These are phyloP conservation scores for Odonthalia washingtoniensis DNA, from an alignment of 31 red algal species.

Conservation along the genomic window DNA sequence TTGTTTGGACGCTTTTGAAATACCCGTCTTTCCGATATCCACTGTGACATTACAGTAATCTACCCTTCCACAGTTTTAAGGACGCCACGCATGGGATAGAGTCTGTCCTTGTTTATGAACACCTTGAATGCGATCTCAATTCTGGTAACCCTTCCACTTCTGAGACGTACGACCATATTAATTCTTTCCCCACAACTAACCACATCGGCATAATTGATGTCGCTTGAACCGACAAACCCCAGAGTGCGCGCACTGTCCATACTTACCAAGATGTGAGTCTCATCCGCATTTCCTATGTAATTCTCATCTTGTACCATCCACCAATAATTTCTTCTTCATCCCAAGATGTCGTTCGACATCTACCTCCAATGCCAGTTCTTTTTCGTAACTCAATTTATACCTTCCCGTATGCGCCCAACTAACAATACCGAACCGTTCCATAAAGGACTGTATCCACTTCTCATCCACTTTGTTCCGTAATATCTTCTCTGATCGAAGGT, in stretches of 20 bases:
- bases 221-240: neutral
- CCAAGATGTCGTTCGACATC: slow-evolving; percentile 3
- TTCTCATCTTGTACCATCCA: neutral
- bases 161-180: slow-evolving; percentile 23
- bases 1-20: slow-evolving; percentile 18
- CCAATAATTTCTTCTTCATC: neutral
- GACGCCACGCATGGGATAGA: slow-evolving; percentile 40
- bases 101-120: slow-evolving; percentile 11
- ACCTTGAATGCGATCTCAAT: slow-evolving; percentile 30
- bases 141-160: slow-evolving; percentile 5
- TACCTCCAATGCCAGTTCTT: neutral
- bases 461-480: neutral
- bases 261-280: slow-evolving; percentile 15
- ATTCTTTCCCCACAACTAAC: neutral
- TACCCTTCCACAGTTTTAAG: too few relatives aligned
- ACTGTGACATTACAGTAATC: slow-evolving; percentile 30
- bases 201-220: slow-evolving; percentile 16
- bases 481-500: neutral
- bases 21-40: slow-evolving; percentile 26
- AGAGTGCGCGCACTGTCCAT: neutral
- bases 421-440: slow-evolving; percentile 28
- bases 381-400: slow-evolving; percentile 1
- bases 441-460: slow-evolving; percentile 26
- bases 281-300: slow-evolving; percentile 29
- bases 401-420: slow-evolving; percentile 18